A percentile compares a stretch with the other conserved stretches of the same genome.
phyloP scores from a whole-genome alignment of 2,329 filamentous ascomycete species.

The Alternaria metachromatica region DNA sequence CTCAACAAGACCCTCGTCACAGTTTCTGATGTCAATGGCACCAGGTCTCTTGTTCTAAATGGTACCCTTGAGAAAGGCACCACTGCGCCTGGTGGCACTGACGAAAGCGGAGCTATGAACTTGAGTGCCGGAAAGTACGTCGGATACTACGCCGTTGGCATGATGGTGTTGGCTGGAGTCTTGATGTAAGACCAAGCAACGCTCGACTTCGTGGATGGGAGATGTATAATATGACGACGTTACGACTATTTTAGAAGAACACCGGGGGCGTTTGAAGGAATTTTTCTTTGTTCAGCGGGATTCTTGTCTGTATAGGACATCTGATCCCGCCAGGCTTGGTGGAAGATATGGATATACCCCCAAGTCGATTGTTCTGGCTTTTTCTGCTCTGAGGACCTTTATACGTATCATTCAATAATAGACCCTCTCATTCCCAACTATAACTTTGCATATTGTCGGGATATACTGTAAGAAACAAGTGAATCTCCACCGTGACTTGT shows the following conservation, averaged over 20 bases:
- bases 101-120: conserved; percentile 32
- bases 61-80: conserved; percentile 73
- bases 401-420: neutral
- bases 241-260: neutral
- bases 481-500: neutral
- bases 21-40: conserved; percentile 69
- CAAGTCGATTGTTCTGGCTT: neutral
- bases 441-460: neutral
- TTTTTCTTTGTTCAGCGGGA: neutral
- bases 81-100: conserved; percentile 49
- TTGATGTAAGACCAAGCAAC: conserved; percentile 7
- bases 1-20: conserved; percentile 69
- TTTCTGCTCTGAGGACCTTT: neutral
- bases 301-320: neutral
- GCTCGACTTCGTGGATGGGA: neutral
- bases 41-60: conserved; percentile 71
- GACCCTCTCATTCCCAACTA: neutral
- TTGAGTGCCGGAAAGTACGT: conserved; percentile 36
- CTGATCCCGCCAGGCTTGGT: neutral
- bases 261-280: neutral
- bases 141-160: conserved; percentile 50
- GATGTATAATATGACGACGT: conserved; percentile 4
- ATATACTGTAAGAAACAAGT: neutral
- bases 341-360: neutral
- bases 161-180: conserved; percentile 44